These are phyloP conservation scores for Cyberlindnera mycetangii DNA, from an alignment of 805 yeast genomes.

Conservation along the genomic window DNA sequence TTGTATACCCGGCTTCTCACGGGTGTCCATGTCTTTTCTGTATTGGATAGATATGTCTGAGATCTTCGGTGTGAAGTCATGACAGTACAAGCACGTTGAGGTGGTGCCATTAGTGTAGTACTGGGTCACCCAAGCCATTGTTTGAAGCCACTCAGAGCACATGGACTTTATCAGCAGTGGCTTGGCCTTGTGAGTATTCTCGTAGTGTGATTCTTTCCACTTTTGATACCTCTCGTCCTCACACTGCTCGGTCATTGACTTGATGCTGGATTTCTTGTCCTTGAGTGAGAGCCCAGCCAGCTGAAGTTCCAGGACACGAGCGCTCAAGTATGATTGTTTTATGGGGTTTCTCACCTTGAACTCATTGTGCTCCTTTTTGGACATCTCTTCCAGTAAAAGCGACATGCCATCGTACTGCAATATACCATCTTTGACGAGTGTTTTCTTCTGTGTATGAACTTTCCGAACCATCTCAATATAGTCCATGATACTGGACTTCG, in stretches of 20 bases:
- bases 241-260: slow-evolving; percentile 44
- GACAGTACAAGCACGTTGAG: slow-evolving; percentile 84
- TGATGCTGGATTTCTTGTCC: slow-evolving; percentile 50
- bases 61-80: slow-evolving; percentile 86
- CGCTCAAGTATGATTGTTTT: not conserved
- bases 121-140: slow-evolving; percentile 89
- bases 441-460: slow-evolving; percentile 55
- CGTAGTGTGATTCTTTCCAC: slow-evolving; percentile 76
- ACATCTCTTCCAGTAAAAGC: slow-evolving; percentile 40
- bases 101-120: slow-evolving; percentile 80
- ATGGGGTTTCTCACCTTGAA: slow-evolving; percentile 2
- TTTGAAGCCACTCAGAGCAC: slow-evolving; percentile 76
- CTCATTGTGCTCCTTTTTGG: slow-evolving; percentile 1
- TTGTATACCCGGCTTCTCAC: not conserved
- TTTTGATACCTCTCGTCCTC: slow-evolving; percentile 56
- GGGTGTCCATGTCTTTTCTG: not conserved
- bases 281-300: slow-evolving; percentile 35
- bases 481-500: slow-evolving; percentile 34
- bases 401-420: slow-evolving; percentile 82
- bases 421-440: slow-evolving; percentile 67
- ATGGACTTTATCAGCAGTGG: slow-evolving; percentile 42
- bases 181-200: slow-evolving; percentile 33
- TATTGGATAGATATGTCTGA: slow-evolving; percentile 56
- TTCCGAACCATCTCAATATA: slow-evolving; percentile 2
- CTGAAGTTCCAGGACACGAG: not conserved